Evolutionary conservation across 1,139 yeast genomes (phyloP).

Genomic region (Magnusiomyces magnusii): DNA sequence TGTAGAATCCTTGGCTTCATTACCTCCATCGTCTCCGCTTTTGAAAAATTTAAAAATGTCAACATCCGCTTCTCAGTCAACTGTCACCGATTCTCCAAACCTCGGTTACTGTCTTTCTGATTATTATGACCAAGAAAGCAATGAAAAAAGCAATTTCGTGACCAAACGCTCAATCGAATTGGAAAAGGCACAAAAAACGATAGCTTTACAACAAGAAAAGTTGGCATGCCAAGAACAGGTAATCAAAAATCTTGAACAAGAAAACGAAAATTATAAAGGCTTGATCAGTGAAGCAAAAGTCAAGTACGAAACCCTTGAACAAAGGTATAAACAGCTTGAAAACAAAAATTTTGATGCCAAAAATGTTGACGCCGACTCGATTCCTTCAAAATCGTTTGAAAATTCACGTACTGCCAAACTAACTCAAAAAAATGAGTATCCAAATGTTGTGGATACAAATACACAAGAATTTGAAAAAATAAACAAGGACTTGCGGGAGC

Average conservation of each 20-base stretch:
- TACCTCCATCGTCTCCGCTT: too few species aligned
- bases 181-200: background rate
- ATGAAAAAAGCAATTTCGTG: too few species aligned
- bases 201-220: background rate
- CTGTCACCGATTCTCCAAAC: background rate
- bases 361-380: too few species aligned
- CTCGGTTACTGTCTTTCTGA: background rate
- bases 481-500: background rate
- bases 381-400: too few species aligned
- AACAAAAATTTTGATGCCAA: background rate
- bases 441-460: background rate
- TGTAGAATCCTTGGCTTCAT: too few species aligned
- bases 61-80: background rate
- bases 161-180: too few species aligned
- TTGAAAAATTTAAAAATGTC: background rate
- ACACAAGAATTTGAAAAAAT: background rate
- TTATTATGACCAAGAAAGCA: background rate
- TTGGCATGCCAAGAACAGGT: background rate
- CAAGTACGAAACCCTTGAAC: background rate
- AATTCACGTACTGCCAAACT: too few species aligned
- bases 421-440: too few species aligned
- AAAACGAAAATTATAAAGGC: background rate
- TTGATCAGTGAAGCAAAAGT: background rate
- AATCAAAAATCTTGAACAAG: background rate
- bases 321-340: background rate